phyloP scores from a whole-genome alignment of 78 protist genomes.

The Dictyostelium citrinum region DNA sequence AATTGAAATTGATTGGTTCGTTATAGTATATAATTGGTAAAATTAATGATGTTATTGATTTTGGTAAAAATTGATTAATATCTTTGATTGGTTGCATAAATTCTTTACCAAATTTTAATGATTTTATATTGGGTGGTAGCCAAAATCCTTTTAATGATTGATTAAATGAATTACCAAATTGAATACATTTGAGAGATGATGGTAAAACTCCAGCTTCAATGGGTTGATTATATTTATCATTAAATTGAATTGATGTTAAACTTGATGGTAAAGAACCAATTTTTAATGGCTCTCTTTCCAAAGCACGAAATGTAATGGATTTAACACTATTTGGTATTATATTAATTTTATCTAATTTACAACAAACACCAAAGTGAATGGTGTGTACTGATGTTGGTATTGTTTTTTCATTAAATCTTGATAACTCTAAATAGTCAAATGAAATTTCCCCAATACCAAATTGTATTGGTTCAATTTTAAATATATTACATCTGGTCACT shows the following conservation, averaged over 20 bases:
- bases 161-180: not conserved
- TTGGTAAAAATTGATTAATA: too few relatives aligned
- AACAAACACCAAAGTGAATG: too few relatives aligned
- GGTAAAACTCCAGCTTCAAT: not conserved
- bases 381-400: not conserved
- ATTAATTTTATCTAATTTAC: too few relatives aligned
- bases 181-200: not conserved
- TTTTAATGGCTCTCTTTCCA: too few relatives aligned
- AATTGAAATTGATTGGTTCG: too few relatives aligned
- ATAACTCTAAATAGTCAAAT: too few relatives aligned
- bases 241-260: not conserved
- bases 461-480: not conserved
- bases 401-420: not conserved
- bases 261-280: not conserved
- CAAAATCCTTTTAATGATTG: not conserved
- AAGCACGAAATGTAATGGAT: not conserved
- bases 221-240: not conserved
- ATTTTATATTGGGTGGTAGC: too few relatives aligned
- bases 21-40: too few relatives aligned
- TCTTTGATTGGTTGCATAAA: too few relatives aligned
- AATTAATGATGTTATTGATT: too few relatives aligned
- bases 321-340: not conserved
- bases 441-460: not conserved
- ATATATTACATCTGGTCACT: too few relatives aligned
- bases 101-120: too few relatives aligned